These are phyloP conservation scores for Rhododendron henanense DNA, from an alignment of 148 eudicot genomes.

Conservation along the genomic window DNA sequence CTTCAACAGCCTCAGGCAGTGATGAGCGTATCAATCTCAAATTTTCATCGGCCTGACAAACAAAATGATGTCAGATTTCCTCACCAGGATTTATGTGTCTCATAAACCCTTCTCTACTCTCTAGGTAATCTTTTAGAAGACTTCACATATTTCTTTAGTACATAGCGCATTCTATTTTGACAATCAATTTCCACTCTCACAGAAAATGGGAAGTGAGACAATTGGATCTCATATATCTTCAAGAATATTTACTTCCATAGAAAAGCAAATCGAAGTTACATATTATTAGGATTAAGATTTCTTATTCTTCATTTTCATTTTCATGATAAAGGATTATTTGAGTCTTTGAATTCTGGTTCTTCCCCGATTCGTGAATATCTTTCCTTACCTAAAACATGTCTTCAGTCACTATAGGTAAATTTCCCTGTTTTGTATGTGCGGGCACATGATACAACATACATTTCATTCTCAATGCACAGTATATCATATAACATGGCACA, in stretches of 20 bases:
- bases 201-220: background rate
- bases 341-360: background rate
- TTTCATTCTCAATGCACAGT: background rate
- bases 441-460: background rate
- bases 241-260: background rate
- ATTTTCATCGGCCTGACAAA: constrained; percentile 93
- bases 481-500: background rate
- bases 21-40: constrained; percentile 87
- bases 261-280: background rate
- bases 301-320: background rate
- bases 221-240: background rate
- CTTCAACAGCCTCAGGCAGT: constrained; percentile 94
- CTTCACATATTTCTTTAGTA: background rate
- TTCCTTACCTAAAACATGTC: background rate
- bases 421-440: background rate
- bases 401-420: background rate
- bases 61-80: background rate
- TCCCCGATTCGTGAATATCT: background rate
- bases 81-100: background rate
- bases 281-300: background rate
- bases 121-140: background rate
- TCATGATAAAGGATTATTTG: background rate
- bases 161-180: background rate
- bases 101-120: background rate
- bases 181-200: background rate